phyloP scores from a whole-genome alignment of 768 basidiomycete species.

The Tephrocybe rancida region DNA sequence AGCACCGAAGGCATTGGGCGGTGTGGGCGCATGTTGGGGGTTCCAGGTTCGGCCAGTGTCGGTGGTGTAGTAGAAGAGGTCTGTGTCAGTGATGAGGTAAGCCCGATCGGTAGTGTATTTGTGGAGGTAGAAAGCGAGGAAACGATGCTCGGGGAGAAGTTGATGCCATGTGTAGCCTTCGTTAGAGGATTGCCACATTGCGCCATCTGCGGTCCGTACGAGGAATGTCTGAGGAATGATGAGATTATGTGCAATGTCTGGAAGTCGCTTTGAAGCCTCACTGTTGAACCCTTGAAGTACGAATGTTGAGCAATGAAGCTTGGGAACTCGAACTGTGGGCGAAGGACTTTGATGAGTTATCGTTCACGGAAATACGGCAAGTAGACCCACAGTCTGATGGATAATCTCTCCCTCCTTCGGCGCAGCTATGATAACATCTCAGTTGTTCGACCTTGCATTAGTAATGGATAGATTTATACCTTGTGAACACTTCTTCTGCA shows the following conservation, averaged over 20 bases:
- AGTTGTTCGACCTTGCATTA: background rate
- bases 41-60: slow-evolving; percentile 80
- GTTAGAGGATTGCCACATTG: slow-evolving; percentile 93
- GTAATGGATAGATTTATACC: slow-evolving; percentile 56
- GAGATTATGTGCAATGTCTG: background rate
- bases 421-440: slow-evolving; percentile 52
- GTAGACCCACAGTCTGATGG: slow-evolving; percentile 65
- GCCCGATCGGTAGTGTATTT: slow-evolving; percentile 77
- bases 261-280: no score
- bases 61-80: slow-evolving; percentile 77
- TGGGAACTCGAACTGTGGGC: slow-evolving; percentile 64
- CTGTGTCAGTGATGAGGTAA: slow-evolving; percentile 79
- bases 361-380: background rate
- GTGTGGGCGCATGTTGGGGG: slow-evolving; percentile 54
- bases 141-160: slow-evolving; percentile 57
- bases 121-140: slow-evolving; percentile 90
- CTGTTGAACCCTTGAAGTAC: slow-evolving; percentile 84
- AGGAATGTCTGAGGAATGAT: slow-evolving; percentile 66
- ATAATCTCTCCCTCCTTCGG: slow-evolving; percentile 78
- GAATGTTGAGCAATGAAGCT: slow-evolving; percentile 69
- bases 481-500: slow-evolving; percentile 77
- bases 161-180: slow-evolving; percentile 93
- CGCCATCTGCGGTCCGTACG: slow-evolving; percentile 72
- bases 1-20: slow-evolving; percentile 79
- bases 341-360: background rate